These are phyloP conservation scores for Omphalotus guepiniiformis DNA, from an alignment of 768 basidiomycete species.

Conservation along the genomic window DNA sequence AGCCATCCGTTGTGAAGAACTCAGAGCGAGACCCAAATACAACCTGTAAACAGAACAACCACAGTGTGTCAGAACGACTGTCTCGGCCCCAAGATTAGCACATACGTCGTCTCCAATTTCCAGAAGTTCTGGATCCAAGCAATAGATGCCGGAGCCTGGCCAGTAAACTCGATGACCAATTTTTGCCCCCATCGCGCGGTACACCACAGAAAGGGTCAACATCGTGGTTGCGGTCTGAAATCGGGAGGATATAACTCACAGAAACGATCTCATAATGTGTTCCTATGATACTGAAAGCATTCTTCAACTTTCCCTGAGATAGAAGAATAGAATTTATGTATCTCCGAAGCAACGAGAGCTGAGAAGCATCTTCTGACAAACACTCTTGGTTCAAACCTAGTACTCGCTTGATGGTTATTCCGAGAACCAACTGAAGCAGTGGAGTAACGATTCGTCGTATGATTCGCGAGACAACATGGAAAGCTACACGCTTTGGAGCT, in stretches of 20 bases:
- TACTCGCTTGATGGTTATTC: conserved; percentile 35
- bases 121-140: conserved; percentile 42
- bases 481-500: conserved; percentile 32
- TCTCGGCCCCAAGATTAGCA: background rate
- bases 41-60: conserved; percentile 23
- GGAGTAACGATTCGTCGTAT: conserved; percentile 31
- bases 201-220: conserved; percentile 27
- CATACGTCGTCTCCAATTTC: conserved; percentile 41
- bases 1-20: conserved; percentile 38
- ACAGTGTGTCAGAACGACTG: background rate
- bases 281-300: conserved; percentile 37
- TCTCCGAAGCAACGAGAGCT: conserved; percentile 28
- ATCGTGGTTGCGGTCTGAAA: background rate
- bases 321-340: conserved; percentile 35
- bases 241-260: conserved; percentile 18
- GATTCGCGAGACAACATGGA: conserved; percentile 34
- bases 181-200: conserved; percentile 43
- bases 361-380: conserved; percentile 20
- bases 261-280: conserved; percentile 43
- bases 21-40: conserved; percentile 43
- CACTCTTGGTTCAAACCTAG: conserved; percentile 34
- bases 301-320: conserved; percentile 29
- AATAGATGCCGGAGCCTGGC: conserved; percentile 41
- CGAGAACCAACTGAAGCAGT: conserved; percentile 33
- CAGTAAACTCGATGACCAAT: conserved; percentile 44